Evolutionary conservation across 1,284 basidiomycete genomes (phyloP).

Genomic region (Cutaneotrichosporon cyanovorans): DNA sequence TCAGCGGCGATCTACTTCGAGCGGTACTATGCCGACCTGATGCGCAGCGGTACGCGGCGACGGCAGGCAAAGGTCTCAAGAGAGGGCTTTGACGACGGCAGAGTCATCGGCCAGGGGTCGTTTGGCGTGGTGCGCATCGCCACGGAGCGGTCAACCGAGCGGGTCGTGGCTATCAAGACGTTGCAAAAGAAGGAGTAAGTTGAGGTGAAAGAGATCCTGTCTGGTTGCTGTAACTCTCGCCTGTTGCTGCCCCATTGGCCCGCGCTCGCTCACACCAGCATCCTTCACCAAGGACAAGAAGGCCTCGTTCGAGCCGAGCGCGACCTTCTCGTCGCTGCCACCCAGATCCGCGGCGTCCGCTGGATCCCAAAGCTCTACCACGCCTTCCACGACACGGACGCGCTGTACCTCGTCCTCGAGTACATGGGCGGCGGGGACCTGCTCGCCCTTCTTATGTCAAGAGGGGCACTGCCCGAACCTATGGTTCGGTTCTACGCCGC

Average conservation of each 20-base stretch:
- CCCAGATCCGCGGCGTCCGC: slow-evolving; percentile 49
- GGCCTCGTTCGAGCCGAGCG: slow-evolving; percentile 52
- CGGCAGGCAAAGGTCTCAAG: slow-evolving; percentile 54
- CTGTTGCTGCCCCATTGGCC: not conserved
- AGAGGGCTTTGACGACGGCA: slow-evolving; percentile 77
- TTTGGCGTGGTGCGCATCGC: slow-evolving; percentile 95
- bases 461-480: slow-evolving; percentile 85
- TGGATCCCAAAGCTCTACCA: slow-evolving; percentile 94
- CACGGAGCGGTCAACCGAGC: slow-evolving; percentile 66
- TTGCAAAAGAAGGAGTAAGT: slow-evolving; percentile 73
- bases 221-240: no score
- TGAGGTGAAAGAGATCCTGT: no score
- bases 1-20: slow-evolving; percentile 92
- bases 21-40: slow-evolving; percentile 86
- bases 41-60: slow-evolving; percentile 35
- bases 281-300: slow-evolving; percentile 97
- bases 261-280: slow-evolving; percentile 44
- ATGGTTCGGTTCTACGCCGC: slow-evolving; percentile 93
- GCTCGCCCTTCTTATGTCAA: slow-evolving; percentile 86
- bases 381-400: slow-evolving; percentile 68
- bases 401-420: slow-evolving; percentile 87
- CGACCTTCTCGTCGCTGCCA: slow-evolving; percentile 40
- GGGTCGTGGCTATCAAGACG: slow-evolving; percentile 95
- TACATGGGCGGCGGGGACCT: slow-evolving; percentile 96
- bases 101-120: slow-evolving; percentile 94